phyloP scores from a whole-genome alignment of 371 early-diverging fungal species.

The Thermomucor indicae-seudaticae region DNA sequence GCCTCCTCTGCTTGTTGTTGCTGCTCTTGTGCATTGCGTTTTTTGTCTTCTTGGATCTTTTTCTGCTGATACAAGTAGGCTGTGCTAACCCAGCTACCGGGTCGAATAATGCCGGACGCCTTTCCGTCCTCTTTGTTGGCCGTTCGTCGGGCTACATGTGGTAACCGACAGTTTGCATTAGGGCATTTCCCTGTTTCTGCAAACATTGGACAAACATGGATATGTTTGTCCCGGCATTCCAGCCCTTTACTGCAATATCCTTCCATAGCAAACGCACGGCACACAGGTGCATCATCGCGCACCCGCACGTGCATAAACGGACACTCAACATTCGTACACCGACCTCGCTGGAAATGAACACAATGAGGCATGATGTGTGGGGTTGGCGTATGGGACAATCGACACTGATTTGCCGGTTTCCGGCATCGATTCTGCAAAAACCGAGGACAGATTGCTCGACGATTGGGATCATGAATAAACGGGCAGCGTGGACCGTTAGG shows the following conservation, averaged over 20 bases:
- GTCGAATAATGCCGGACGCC: constrained; percentile 20
- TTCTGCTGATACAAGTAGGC: constrained; percentile 28
- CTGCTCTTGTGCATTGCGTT: constrained; percentile 8
- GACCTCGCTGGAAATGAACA: constrained; percentile 48
- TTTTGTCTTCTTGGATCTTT: constrained; percentile 12
- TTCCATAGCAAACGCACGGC: constrained; percentile 52
- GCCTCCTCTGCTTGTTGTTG: constrained; percentile 1
- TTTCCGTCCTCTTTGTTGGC: constrained; percentile 13
- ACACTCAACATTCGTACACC: constrained; percentile 45
- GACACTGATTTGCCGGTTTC: constrained; percentile 29
- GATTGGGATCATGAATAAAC: constrained; percentile 45
- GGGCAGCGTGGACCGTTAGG: constrained; percentile 24
- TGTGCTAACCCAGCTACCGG: constrained; percentile 34
- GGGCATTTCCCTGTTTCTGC: constrained; percentile 50
- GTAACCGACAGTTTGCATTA: constrained; percentile 53
- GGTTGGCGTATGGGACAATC: constrained; percentile 46
- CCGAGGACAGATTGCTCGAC: constrained; percentile 52
- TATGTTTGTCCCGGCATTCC: constrained; percentile 48
- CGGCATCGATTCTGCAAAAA: constrained; percentile 44
- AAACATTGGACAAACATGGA: constrained; percentile 59
- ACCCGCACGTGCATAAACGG: constrained; percentile 49
- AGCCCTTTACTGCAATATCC: constrained; percentile 53
- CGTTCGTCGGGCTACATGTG: constrained; percentile 46
- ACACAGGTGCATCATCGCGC: constrained; percentile 50
- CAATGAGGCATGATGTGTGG: constrained; percentile 52